A percentile compares a stretch with the other conserved stretches of the same genome.
Evolutionary conservation across 495 filamentous ascomycete genomes (phyloP).

Genomic region (Penicillium subrubescens): DNA sequence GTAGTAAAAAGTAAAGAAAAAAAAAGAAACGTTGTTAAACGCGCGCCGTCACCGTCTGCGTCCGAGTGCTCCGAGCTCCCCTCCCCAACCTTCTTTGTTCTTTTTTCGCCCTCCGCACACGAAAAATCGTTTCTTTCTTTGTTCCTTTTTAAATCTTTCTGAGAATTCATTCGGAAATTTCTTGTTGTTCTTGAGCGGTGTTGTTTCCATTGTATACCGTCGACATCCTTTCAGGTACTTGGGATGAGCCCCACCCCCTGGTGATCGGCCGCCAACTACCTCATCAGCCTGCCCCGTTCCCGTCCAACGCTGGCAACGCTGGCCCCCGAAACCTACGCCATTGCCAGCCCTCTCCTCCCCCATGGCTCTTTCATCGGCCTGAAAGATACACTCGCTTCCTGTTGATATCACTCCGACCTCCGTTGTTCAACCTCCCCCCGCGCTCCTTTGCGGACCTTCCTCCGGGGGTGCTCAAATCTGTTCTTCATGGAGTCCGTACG

Average conservation of each 20-base stretch:
- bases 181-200: neutral
- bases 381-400: neutral
- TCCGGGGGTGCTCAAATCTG: constrained; percentile 7
- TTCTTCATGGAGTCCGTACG: constrained; percentile 59
- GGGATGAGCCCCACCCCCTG: constrained; percentile 30
- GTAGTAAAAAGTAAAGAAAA: neutral
- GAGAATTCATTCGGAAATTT: no score
- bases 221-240: neutral
- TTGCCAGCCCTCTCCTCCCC: constrained; percentile 14
- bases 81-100: constrained; percentile 11
- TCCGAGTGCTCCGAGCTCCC: constrained; percentile 9
- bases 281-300: constrained; percentile 33
- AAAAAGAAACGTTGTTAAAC: neutral
- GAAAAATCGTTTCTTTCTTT: neutral
- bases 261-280: constrained; percentile 33
- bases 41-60: neutral
- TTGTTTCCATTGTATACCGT: neutral
- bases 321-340: constrained; percentile 8
- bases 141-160: neutral
- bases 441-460: constrained; percentile 11
- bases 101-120: neutral
- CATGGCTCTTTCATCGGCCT: constrained; percentile 14
- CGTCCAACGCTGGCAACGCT: constrained; percentile 17
- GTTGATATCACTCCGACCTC: neutral
- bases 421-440: neutral